Evolutionary conservation across 2,329 filamentous ascomycete species (phyloP).

Genomic region (Harringtonia aguacate): DNA sequence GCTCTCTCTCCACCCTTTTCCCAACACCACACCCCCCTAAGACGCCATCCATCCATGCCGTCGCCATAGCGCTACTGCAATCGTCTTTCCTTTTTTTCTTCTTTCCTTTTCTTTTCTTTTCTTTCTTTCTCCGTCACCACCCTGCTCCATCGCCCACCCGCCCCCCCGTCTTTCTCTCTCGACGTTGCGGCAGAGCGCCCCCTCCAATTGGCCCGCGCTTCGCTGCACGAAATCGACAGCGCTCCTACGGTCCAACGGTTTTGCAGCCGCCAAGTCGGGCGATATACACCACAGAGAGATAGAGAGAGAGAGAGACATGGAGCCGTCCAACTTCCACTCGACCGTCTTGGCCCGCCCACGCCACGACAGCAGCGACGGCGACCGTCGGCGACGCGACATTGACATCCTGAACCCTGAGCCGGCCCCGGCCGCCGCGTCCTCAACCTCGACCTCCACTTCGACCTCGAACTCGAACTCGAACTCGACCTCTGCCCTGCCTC

Average conservation of each 20-base stretch:
- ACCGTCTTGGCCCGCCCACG: slow-evolving; percentile 36
- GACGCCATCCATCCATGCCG: neutral
- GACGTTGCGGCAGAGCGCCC: too few relatives aligned
- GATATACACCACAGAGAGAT: too few relatives aligned
- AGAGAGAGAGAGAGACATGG: slow-evolving; percentile 21
- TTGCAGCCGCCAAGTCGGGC: too few relatives aligned
- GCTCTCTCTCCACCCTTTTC: neutral
- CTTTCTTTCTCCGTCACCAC: neutral
- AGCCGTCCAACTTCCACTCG: slow-evolving; percentile 35
- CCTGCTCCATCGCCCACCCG: too few relatives aligned
- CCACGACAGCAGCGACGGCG: slow-evolving; percentile 26
- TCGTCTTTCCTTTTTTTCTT: neutral
- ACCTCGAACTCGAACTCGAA: neutral
- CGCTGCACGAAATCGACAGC: too few relatives aligned
- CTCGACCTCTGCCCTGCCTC: neutral
- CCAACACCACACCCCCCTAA: slow-evolving; percentile 1
- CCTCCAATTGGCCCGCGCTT: too few relatives aligned
- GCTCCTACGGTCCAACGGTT: too few relatives aligned
- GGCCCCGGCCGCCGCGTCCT: neutral
- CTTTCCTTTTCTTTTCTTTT: neutral
- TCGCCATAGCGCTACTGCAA: neutral
- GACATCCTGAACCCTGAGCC: slow-evolving; percentile 23
- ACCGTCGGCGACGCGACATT: slow-evolving; percentile 33
- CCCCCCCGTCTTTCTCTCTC: too few relatives aligned
- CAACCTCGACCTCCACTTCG: neutral